A percentile compares a stretch with the other conserved stretches of the same genome.
Evolutionary conservation across 2,329 filamentous ascomycete species (phyloP).

Genomic region (Fusarium sp.): DNA sequence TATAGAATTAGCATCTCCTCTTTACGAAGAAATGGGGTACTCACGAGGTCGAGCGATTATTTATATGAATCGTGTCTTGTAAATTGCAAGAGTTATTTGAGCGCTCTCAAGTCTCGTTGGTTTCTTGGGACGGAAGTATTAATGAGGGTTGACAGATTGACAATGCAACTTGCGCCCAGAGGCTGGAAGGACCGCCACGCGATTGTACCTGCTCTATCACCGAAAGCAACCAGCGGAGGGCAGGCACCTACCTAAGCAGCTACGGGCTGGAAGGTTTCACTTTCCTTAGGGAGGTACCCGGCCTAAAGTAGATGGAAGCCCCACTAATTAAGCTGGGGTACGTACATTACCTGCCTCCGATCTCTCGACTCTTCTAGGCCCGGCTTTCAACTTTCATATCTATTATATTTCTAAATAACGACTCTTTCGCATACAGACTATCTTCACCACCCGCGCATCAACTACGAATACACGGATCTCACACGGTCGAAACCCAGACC

Average conservation of each 20-base stretch:
- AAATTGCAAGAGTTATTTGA: background rate
- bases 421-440: background rate
- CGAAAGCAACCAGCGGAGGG: conserved; percentile 6
- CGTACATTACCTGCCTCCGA: conserved; percentile 38
- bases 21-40: background rate
- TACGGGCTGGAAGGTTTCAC: conserved; percentile 2
- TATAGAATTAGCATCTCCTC: conserved; percentile 1
- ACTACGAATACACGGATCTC: background rate
- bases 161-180: conserved; percentile 21
- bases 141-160: conserved; percentile 33
- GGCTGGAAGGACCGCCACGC: conserved; percentile 36
- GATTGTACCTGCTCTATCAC: conserved; percentile 26
- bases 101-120: background rate
- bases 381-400: conserved; percentile 30
- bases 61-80: background rate
- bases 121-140: background rate
- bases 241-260: background rate
- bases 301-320: conserved; percentile 22
- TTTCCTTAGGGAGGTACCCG: conserved; percentile 20
- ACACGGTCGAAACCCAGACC: background rate
- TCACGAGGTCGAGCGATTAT: conserved; percentile 5
- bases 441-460: conserved; percentile 4
- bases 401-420: conserved; percentile 3
- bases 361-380: conserved; percentile 22
- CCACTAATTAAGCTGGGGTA: conserved; percentile 43